Evolutionary conservation across 306 rosid species (phyloP).

Genomic region (Inga laurina): DNA sequence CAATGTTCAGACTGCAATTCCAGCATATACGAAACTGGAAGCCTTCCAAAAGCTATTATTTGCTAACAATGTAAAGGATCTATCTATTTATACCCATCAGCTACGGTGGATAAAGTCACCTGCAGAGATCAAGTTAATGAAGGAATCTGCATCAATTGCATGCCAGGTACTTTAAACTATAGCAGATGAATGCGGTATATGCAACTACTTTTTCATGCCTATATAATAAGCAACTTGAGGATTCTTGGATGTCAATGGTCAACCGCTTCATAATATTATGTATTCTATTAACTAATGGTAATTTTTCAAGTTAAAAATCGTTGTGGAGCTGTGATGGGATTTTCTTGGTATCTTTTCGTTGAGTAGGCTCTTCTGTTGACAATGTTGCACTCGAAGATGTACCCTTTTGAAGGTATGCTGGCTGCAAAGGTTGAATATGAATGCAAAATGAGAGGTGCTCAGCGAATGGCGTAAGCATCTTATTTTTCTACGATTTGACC

Average conservation of each 20-base stretch:
- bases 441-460: constrained; percentile 94
- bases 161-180: constrained; percentile 70
- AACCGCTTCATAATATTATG: background rate
- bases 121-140: constrained; percentile 89
- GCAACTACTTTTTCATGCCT: background rate
- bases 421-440: constrained; percentile 93
- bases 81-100: constrained; percentile 61
- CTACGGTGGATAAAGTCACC: constrained; percentile 83
- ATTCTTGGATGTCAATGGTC: background rate
- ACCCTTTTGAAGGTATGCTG: constrained; percentile 72
- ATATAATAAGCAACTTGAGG: background rate
- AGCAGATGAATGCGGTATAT: background rate
- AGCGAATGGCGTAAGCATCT: constrained; percentile 83
- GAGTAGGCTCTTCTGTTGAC: constrained; percentile 86
- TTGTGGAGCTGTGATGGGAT: background rate
- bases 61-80: constrained; percentile 54
- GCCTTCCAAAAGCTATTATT: constrained; percentile 60
- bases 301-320: background rate
- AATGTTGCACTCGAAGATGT: constrained; percentile 74
- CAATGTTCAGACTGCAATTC: constrained; percentile 67
- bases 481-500: constrained; percentile 28
- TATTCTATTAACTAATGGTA: background rate
- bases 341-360: constrained; percentile 30
- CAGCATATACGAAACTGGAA: constrained; percentile 67
- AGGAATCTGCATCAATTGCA: constrained; percentile 87